A percentile compares a stretch with the other conserved stretches of the same genome.
Evolutionary conservation across 2,329 filamentous ascomycete species (phyloP).

Genomic region (Leptoxyphium fumago): DNA sequence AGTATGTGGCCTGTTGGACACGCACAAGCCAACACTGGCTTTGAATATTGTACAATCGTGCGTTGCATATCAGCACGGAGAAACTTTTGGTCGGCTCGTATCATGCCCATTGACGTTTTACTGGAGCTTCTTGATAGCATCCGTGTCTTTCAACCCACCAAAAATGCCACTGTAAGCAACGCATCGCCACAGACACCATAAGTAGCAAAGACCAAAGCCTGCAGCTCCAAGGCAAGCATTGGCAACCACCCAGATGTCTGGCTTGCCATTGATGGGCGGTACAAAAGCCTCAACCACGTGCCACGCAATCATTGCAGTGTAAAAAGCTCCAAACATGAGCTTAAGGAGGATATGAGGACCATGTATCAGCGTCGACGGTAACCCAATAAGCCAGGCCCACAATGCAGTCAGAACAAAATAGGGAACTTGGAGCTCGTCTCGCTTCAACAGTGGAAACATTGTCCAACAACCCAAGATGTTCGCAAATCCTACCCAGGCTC

Average conservation of each 20-base stretch:
- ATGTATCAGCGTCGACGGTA: slow-evolving; percentile 42
- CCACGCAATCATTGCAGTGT: slow-evolving; percentile 64
- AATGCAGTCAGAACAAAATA: slow-evolving; percentile 74
- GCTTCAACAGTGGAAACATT: slow-evolving; percentile 76
- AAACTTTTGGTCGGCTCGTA: too few relatives aligned
- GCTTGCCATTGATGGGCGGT: slow-evolving; percentile 56
- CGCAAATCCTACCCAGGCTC: slow-evolving; percentile 91
- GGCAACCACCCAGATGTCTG: slow-evolving; percentile 84
- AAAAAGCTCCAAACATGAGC: slow-evolving; percentile 61
- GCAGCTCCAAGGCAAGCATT: slow-evolving; percentile 78
- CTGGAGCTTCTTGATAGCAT: slow-evolving; percentile 25
- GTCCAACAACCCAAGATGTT: slow-evolving; percentile 86
- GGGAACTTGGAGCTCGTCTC: slow-evolving; percentile 70
- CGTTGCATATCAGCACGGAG: too few relatives aligned
- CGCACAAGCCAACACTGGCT: too few relatives aligned
- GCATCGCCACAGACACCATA: slow-evolving; percentile 74
- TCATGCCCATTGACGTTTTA: slow-evolving; percentile 13
- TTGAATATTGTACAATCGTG: too few relatives aligned
- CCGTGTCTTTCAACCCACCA: slow-evolving; percentile 4
- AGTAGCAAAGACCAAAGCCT: slow-evolving; percentile 74
- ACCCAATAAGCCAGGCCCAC: slow-evolving; percentile 81
- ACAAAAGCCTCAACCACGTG: slow-evolving; percentile 61
- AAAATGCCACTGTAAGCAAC: slow-evolving; percentile 41
- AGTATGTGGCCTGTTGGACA: too few relatives aligned
- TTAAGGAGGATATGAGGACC: slow-evolving; percentile 26